Percentiles rank a stretch among this genome's conserved stretches.
These are phyloP conservation scores for Brassica juncea DNA, from an alignment of 345 rosid genomes.

Conservation along the genomic window DNA sequence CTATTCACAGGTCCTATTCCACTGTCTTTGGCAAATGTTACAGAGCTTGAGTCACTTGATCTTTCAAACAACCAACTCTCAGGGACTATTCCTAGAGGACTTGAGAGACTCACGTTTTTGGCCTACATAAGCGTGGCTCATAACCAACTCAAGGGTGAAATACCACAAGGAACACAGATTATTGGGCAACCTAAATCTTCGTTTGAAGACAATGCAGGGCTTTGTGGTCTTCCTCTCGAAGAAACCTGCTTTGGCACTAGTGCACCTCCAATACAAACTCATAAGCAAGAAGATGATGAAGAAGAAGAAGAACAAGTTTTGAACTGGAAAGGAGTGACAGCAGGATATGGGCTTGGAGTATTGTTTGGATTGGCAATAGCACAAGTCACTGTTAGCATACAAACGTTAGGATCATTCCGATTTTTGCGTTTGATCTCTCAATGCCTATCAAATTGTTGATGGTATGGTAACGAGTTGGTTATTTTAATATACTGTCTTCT, in stretches of 20 bases:
- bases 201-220: constrained; percentile 17
- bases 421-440: neutral
- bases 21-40: neutral
- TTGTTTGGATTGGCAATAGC: neutral
- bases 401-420: neutral
- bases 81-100: constrained; percentile 4
- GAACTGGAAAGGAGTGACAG: constrained; percentile 13
- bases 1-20: constrained; percentile 30
- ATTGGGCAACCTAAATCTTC: constrained; percentile 17
- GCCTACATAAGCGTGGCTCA: constrained; percentile 13
- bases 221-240: constrained; percentile 28
- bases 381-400: neutral
- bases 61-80: constrained; percentile 23
- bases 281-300: neutral
- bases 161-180: constrained; percentile 31
- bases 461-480: neutral
- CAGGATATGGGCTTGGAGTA: constrained; percentile 9
- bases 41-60: constrained; percentile 10
- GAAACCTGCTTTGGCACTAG: neutral
- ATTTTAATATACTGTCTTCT: neutral
- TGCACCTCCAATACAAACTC: neutral
- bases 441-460: neutral
- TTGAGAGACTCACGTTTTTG: constrained; percentile 4
- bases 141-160: constrained; percentile 23
- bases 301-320: neutral